Percentiles rank a stretch among this genome's conserved stretches.
These are phyloP conservation scores for Lavandula angustifolia DNA, from an alignment of 257 asterid species.

Conservation along the genomic window DNA sequence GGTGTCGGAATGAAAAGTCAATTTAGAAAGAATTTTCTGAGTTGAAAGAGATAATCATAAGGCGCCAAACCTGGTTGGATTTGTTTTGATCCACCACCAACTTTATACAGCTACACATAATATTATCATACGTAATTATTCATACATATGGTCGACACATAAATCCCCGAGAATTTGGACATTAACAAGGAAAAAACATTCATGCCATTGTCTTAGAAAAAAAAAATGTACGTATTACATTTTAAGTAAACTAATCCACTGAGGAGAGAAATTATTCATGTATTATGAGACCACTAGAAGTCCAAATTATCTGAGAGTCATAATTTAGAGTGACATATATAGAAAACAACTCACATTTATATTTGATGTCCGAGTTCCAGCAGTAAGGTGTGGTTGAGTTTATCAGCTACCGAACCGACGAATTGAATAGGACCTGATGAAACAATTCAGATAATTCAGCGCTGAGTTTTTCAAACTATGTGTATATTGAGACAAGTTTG, in stretches of 20 bases:
- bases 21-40: neutral
- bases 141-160: too few species aligned
- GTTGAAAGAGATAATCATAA: conserved; percentile 3
- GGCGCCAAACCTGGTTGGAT: conserved; percentile 18
- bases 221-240: neutral
- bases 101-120: too few species aligned
- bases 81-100: neutral
- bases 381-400: conserved; percentile 69
- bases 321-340: too few species aligned
- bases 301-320: too few species aligned
- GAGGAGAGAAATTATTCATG: neutral
- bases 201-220: too few species aligned
- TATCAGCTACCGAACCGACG: conserved; percentile 63
- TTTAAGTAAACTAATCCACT: conserved; percentile 1
- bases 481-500: too few species aligned
- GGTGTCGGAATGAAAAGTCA: conserved; percentile 12
- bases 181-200: too few species aligned
- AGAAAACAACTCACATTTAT: conserved; percentile 18
- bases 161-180: too few species aligned
- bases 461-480: too few species aligned
- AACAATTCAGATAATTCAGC: too few species aligned
- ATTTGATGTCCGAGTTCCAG: conserved; percentile 61
- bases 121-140: too few species aligned
- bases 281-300: too few species aligned
- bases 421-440: conserved; percentile 83